These are phyloP conservation scores for Periconia sp. DNA, from an alignment of 2,329 filamentous ascomycete species.

Conservation along the genomic window DNA sequence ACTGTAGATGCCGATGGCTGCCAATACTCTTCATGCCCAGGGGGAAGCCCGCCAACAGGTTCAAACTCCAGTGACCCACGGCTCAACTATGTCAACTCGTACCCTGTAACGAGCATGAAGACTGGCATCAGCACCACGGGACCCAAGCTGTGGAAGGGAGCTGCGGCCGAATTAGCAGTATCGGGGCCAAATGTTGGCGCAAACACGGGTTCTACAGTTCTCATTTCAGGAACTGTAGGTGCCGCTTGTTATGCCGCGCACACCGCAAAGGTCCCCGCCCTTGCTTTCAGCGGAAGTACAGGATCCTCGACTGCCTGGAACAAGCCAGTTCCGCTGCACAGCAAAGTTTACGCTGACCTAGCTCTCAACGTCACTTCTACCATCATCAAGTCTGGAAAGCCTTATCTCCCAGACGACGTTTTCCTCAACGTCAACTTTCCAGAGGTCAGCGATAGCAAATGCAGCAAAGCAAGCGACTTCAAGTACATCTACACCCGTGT, in stretches of 20 bases:
- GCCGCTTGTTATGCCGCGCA: conserved; percentile 66
- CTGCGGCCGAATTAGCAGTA: conserved; percentile 66
- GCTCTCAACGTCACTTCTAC: conserved; percentile 63
- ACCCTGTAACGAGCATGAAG: conserved; percentile 68
- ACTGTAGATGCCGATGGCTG: conserved; percentile 58
- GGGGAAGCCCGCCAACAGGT: conserved; percentile 62
- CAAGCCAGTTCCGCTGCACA: conserved; percentile 56
- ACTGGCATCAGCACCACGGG: conserved; percentile 66
- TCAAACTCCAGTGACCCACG: conserved; percentile 62
- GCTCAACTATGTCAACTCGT: conserved; percentile 76
- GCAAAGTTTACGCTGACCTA: conserved; percentile 68
- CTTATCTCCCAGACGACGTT: conserved; percentile 66
- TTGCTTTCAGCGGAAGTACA: conserved; percentile 69
- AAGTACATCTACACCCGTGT: conserved; percentile 70
- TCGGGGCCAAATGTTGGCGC: conserved; percentile 67
- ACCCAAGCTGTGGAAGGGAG: conserved; percentile 59
- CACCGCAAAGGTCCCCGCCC: conserved; percentile 63
- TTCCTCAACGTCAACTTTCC: conserved; percentile 76
- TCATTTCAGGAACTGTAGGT: conserved; percentile 72
- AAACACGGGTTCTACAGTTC: conserved; percentile 64
- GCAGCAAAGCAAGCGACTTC: conserved; percentile 61
- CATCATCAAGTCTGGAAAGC: conserved; percentile 62
- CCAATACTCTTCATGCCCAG: conserved; percentile 66
- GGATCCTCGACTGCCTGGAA: conserved; percentile 62
- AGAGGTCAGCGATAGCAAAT: conserved; percentile 55